A percentile compares a stretch with the other conserved stretches of the same genome.
Conservation (phyloP, 192 early-diverging fungal genomes). For the Entrophospora sp. region DNA sequence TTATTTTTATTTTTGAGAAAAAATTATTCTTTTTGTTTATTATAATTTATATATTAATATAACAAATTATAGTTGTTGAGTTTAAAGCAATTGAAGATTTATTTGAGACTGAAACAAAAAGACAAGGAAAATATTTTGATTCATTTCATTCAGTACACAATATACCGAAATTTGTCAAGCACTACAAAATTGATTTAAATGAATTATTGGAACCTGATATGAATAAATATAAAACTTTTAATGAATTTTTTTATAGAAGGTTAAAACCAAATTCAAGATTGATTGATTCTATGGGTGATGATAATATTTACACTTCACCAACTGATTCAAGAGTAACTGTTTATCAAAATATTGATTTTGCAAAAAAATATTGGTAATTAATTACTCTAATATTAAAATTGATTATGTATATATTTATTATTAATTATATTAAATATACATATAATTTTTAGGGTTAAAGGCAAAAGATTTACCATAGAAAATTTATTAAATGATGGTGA, state of each 20-base stretch:
- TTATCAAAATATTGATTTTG: slow-evolving; percentile 55
- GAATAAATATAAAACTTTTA: slow-evolving; percentile 60
- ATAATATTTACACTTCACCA: slow-evolving; percentile 53
- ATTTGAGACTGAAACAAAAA: slow-evolving; percentile 21
- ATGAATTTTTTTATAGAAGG: slow-evolving; percentile 81
- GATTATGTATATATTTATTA: no score
- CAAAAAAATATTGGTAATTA: slow-evolving; percentile 60
- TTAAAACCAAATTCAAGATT: slow-evolving; percentile 56
- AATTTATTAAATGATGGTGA: slow-evolving; percentile 46
- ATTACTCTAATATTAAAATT: no score
- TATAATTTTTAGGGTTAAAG: no score
- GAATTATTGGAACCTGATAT: slow-evolving; percentile 49
- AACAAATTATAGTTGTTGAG: slow-evolving; percentile 17
- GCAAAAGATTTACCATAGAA: slow-evolving; percentile 53
- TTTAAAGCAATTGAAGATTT: slow-evolving; percentile 23
- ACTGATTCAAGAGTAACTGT: slow-evolving; percentile 67
- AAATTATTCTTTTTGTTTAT: background rate
- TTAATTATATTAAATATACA: no score
- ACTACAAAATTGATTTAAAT: slow-evolving; percentile 57
- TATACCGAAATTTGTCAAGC: slow-evolving; percentile 58
- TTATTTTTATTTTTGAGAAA: background rate
- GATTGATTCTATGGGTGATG: slow-evolving; percentile 34
- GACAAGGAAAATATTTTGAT: slow-evolving; percentile 59
- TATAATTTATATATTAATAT: background rate
- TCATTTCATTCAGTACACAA: slow-evolving; percentile 44